A percentile compares a stretch with the other conserved stretches of the same genome.
Conservation (phyloP, 805 yeast genomes). For the Brettanomyces custersianus region DNA sequence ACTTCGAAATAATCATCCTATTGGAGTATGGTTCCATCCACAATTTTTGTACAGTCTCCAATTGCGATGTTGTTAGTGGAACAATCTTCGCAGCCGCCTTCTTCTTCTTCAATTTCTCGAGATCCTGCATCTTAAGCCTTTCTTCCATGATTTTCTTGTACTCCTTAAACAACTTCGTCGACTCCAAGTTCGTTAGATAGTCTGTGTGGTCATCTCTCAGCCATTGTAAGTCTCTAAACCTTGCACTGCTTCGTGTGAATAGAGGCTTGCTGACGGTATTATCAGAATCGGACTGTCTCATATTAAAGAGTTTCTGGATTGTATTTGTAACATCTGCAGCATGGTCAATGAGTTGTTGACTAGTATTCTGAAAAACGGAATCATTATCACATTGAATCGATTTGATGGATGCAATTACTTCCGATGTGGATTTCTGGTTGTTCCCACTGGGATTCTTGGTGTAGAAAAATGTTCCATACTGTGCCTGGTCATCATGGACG, state of each 20-base stretch:
- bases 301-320: not conserved
- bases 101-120: conserved; percentile 26
- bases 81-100: conserved; percentile 26
- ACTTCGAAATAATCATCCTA: conserved; percentile 25
- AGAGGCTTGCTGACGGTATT: conserved; percentile 6
- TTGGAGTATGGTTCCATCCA: conserved; percentile 23
- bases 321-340: conserved; percentile 2
- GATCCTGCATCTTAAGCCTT: conserved; percentile 27
- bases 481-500: conserved; percentile 6
- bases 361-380: conserved; percentile 2
- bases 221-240: conserved; percentile 25
- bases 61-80: conserved; percentile 25
- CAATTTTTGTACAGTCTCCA: conserved; percentile 23
- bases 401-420: too few relatives aligned
- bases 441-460: too few relatives aligned
- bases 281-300: not conserved
- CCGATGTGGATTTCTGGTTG: too few relatives aligned
- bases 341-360: conserved; percentile 1
- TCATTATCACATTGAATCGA: too few relatives aligned
- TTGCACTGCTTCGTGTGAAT: conserved; percentile 13
- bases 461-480: conserved; percentile 23
- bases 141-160: conserved; percentile 37
- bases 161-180: conserved; percentile 27
- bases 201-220: conserved; percentile 22
- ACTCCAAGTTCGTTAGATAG: conserved; percentile 22